A percentile compares a stretch with the other conserved stretches of the same genome.
These are phyloP conservation scores for Panicum hallii DNA, from an alignment of 202 grass and related monocot genomes.

Conservation along the genomic window DNA sequence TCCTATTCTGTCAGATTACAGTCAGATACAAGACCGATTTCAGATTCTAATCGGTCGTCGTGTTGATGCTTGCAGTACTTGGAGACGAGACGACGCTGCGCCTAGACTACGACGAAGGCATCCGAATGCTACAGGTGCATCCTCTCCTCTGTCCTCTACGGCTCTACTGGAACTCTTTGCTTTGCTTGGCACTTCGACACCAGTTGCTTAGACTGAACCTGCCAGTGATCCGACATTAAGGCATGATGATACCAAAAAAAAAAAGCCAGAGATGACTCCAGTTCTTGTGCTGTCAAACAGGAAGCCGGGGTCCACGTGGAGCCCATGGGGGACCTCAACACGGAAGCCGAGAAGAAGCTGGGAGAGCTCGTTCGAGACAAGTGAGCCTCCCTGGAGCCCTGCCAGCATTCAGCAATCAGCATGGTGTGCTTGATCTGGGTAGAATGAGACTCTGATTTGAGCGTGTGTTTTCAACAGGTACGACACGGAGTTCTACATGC, in stretches of 20 bases:
- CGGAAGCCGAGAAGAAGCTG: slow-evolving; percentile 59
- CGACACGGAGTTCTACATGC: slow-evolving; percentile 63
- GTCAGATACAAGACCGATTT: not conserved
- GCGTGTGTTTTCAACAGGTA: slow-evolving; percentile 38
- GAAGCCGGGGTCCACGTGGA: slow-evolving; percentile 65
- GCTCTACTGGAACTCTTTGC: no score
- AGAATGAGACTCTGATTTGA: no score
- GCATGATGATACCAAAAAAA: no score
- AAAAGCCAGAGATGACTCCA: no score
- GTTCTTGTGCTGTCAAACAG: not conserved
- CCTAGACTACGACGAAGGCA: slow-evolving; percentile 32
- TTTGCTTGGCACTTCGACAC: no score
- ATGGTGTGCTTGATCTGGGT: not conserved
- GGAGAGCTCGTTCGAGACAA: slow-evolving; percentile 56
- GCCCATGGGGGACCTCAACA: slow-evolving; percentile 58
- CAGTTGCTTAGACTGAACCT: no score
- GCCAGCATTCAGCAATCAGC: not conserved
- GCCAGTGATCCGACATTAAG: no score
- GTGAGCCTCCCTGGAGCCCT: not conserved
- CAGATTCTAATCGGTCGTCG: not conserved
- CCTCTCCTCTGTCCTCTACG: no score
- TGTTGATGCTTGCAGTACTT: slow-evolving; percentile 28
- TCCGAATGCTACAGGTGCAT: slow-evolving; percentile 3
- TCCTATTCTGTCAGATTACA: not conserved
- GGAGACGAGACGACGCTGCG: not conserved